Evolutionary conservation across 2,329 filamentous ascomycete species (phyloP), one percentile per base, ranked within the genome.

Genomic region (Cladosporium cucumerinum): DNA sequence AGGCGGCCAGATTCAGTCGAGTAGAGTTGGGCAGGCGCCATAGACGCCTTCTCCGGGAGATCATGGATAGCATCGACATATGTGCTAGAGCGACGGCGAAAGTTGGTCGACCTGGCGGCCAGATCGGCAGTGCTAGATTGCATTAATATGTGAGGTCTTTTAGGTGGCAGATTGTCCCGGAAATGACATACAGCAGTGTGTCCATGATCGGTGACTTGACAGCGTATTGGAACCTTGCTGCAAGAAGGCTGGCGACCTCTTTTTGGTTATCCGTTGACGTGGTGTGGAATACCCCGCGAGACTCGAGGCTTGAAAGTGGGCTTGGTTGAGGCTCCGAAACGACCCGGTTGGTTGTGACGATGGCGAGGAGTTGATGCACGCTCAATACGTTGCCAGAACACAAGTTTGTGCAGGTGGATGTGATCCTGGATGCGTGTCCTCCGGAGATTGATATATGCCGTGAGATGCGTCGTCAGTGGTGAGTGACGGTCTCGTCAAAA

Each of bases 11-110:
- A 98, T 85, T 98, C 96, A 61, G 95, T 99, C 78, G 93, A 97
- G 82, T 99, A 99, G 54, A 99, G 85, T 81, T 99, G 95, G 70
- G 95, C 95, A 32, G 95, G 95, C 5, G 95, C 95, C 86, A 96
- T 87, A 71, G 94, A 86, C 65, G 85, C 84, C 72, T 92, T 92
- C 75, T 93, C 90, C 10, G 91, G 87, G 62, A 96, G 84, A 82
- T 98, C 94, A 79, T 98, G 94, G 73, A 98, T 97, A 69, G 92
- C 94, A 83, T 98, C 95, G 73, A 97, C 93, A 77, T 96, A 97
- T 43, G 93, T 97, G 71, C 93, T 97, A 72, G 94, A 97, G 79
- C 92, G 91, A 73, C 95, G 89, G 69, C 93, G 89, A 77, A 96
- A 96, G 70, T 91, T 89, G 65, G 92, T 92, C 66, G 93, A 93